Conservation (phyloP, 2,329 filamentous ascomycete species). For the Xylariaceae sp. region DNA sequence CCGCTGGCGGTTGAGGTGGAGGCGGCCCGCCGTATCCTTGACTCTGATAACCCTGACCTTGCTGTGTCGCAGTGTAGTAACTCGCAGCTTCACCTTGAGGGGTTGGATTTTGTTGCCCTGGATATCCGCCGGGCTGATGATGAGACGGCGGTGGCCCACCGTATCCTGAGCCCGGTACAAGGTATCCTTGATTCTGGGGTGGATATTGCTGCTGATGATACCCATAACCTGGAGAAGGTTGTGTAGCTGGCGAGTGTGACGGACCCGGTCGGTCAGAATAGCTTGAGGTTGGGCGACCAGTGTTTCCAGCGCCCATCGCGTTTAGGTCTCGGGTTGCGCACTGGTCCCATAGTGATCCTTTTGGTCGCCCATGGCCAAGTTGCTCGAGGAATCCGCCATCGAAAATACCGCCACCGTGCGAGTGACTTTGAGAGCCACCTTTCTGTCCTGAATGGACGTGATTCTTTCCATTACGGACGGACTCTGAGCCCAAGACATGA, state of each 20-base stretch:
- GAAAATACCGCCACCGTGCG: conserved; percentile 49
- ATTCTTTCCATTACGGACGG: conserved; percentile 83
- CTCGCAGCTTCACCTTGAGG: conserved; percentile 29
- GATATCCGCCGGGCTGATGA: conserved; percentile 12
- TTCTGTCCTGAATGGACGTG: conserved; percentile 59
- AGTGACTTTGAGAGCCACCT: conserved; percentile 45
- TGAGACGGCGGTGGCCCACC: conserved; percentile 14
- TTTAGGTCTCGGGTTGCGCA: conserved; percentile 65
- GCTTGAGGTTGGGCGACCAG: conserved; percentile 35
- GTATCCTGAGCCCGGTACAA: conserved; percentile 11
- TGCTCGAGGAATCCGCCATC: conserved; percentile 48
- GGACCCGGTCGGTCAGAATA: conserved; percentile 48
- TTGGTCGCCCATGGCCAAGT: conserved; percentile 62
- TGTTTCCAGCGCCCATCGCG: conserved; percentile 59
- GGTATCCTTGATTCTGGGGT: background rate
- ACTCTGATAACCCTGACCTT: background rate
- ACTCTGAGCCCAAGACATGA: conserved; percentile 78
- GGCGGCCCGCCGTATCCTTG: conserved; percentile 24
- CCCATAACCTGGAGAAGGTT: conserved; percentile 47
- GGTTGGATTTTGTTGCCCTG: conserved; percentile 15
- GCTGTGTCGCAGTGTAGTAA: conserved; percentile 20
- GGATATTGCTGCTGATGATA: conserved; percentile 39
- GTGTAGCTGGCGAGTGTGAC: conserved; percentile 37
- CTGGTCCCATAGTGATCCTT: conserved; percentile 66
- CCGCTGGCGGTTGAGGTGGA: conserved; percentile 22